A percentile compares a stretch with the other conserved stretches of the same genome.
These are phyloP conservation scores for Drosera capensis DNA, from an alignment of 148 eudicot species.

Conservation along the genomic window DNA sequence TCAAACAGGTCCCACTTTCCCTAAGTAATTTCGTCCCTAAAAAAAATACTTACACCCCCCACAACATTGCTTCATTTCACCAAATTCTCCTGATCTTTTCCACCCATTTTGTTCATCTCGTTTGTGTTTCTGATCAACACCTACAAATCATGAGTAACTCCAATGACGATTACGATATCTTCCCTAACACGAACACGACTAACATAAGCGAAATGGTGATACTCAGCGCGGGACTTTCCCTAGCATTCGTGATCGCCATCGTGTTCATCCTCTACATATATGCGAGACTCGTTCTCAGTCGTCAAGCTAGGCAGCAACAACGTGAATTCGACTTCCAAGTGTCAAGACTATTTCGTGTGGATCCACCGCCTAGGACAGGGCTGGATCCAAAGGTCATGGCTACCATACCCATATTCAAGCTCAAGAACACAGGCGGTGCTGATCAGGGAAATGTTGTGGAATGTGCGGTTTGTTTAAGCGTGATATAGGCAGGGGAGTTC, in stretches of 20 bases:
- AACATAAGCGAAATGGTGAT: constrained; percentile 16
- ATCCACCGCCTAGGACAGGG: constrained; percentile 1
- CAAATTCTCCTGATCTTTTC: no score
- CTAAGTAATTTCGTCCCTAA: no score
- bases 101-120: no score
- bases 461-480: not conserved
- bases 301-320: not conserved
- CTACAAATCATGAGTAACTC: no score
- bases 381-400: not conserved
- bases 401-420: not conserved
- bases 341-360: not conserved
- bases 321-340: not conserved
- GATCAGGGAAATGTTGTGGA: not conserved
- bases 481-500: not conserved
- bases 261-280: constrained; percentile 24
- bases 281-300: constrained; percentile 10
- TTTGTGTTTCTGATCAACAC: no score
- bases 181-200: not conserved
- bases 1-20: no score
- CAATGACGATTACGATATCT: not conserved
- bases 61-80: no score
- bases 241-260: constrained; percentile 18
- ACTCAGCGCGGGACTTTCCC: constrained; percentile 16
- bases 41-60: no score
- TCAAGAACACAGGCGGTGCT: not conserved